Evolutionary conservation across 2,329 filamentous ascomycete genomes (phyloP), one percentile per base, ranked within the genome.

Genomic region (Epichloe uncinata): DNA sequence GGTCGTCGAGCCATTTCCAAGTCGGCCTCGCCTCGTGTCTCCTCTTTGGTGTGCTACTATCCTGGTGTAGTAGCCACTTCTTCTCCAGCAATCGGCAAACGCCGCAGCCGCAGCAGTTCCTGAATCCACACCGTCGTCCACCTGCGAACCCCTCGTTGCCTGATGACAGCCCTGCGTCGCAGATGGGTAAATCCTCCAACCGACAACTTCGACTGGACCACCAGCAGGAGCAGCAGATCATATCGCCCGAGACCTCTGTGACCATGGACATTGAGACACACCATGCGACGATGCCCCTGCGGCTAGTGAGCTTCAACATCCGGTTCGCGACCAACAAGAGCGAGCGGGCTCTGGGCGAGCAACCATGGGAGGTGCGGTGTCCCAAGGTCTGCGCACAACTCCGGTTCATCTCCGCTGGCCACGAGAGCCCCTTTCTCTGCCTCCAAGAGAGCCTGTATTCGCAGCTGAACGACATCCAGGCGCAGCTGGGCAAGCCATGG

Each of bases 271-370:
- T 44, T 6, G 22, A 20, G 15, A 51, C 40, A 22, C 44, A 44
- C 34, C 13, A 47, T 16, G 33, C 36, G 12, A 57, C 53, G 4
- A 58, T 72, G 52, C 67, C 68, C 11, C 54, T 85, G 38, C 79
- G 82, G 44, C 61, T 85, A 52, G 63, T 85, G 50, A 78, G 77
- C n/a, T 77, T 81, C 65, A 87, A 87, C 60, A 77, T 86, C 53
- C 77, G 83, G 36, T 85, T 82, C 60, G 82, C 81, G 18, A 80
- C 77, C 1, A 56, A 63, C 2, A 59, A 57, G 0, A 56, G 63
- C 2, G 60, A 57, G 0, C 78, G 73, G 1, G 72, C 72, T 42
- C 64, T 64, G n/a, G 73, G 75, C 50, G 82, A 87, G 63, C 69
- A 75, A 50, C 73, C 68, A 6, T 87, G 83, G 83, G 51, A 62